Evolutionary conservation across 208 protist genomes (phyloP), one percentile per base, ranked within the genome.

Genomic region (Plasmodiophora brassicae): DNA sequence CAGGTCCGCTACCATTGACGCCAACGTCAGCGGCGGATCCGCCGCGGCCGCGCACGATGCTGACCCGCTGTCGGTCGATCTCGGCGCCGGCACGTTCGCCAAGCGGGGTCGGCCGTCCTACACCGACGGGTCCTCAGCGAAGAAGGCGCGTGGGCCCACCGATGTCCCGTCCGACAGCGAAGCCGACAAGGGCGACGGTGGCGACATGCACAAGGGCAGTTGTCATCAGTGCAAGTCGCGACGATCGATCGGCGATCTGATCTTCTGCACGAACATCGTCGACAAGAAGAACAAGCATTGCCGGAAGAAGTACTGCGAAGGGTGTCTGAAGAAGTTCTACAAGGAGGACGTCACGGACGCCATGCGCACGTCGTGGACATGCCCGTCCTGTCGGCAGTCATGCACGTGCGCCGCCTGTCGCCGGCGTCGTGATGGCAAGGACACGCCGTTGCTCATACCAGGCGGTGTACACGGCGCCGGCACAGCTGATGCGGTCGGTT

Each of bases 301-400:
- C 87, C 87, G 87, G 35, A 89, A 89, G 44, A 89, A 89, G 87
- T 89, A 87, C 86, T 89, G 87, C 86, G 87, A 87, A 71, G 53
- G 83, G 8, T 89, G 87, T 44, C 60, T 89, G 25, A 71, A 84
- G 38, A 89, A 89, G 87, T 89, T 89, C 60, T 89, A 89, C 72
- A 72, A 84, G 35, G 87, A 87, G 28, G 43, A 54, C 20, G 53
- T 84, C 41, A 71, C 46, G 32, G 65, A 78, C 41, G 20, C 14
- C 14, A 5, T 5, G n/a, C 5, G 65, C 5, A 86, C 83, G 25
- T 8, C 38, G 41, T 89, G 87, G 87, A 87, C 57, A 8, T 89
- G 87, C 45, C 87, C 87, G n/a, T 89, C 87, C 20, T 89, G 87
- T 53, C 87, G 87, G 1, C 86, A 89, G 60, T 85, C 86, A 39